phyloP scores from a whole-genome alignment of 1,284 basidiomycete species.

The Heimioporus retisporus region DNA sequence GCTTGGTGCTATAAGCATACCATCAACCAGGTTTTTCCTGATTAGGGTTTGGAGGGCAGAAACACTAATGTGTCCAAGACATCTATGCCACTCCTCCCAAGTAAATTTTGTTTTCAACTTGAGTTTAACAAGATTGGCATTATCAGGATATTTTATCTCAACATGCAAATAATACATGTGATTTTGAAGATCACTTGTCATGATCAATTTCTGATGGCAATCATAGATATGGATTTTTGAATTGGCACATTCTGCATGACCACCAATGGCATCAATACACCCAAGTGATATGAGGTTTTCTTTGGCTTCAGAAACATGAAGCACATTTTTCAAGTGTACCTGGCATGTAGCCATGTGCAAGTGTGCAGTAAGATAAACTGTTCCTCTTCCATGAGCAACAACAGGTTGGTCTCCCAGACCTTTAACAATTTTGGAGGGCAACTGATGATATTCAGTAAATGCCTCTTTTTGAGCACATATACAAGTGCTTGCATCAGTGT shows the following conservation, averaged over 20 bases:
- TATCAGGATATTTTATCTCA: not conserved
- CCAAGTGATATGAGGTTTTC: too few species aligned
- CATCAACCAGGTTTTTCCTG: not conserved
- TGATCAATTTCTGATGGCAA: too few species aligned
- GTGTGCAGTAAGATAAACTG: too few species aligned
- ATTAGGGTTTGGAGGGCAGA: not conserved
- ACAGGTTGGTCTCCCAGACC: not conserved
- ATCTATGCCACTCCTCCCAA: conserved; percentile 16
- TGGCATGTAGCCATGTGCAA: too few species aligned
- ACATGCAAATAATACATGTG: too few species aligned
- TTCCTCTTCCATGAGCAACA: not conserved
- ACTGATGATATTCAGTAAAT: not conserved
- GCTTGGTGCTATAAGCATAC: not conserved
- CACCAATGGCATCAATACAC: too few species aligned
- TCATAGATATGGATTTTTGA: too few species aligned
- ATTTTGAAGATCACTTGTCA: too few species aligned
- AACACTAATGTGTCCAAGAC: conserved; percentile 10
- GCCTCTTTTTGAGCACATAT: not conserved
- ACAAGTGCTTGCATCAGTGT: not conserved
- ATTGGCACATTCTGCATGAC: too few species aligned
- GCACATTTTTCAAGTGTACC: too few species aligned
- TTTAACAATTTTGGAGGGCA: not conserved
- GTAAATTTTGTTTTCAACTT: conserved; percentile 3
- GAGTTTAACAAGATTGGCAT: not conserved
- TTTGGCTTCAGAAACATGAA: too few species aligned